Evolutionary conservation across 306 rosid species (phyloP).

Genomic region (Trichosanthes cucumerina): DNA sequence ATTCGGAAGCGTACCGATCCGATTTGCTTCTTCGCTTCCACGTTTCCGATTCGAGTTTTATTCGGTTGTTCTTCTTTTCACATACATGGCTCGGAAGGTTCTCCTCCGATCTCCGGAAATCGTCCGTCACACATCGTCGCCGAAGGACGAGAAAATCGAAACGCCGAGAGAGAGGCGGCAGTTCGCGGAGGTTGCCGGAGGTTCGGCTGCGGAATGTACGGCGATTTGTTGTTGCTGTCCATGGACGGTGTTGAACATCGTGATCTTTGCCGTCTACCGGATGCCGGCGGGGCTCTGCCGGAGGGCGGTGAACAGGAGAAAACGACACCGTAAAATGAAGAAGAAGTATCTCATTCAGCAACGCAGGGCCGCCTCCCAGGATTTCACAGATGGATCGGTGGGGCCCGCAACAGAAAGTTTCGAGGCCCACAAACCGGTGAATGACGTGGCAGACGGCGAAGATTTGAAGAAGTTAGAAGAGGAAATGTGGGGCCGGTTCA

Average conservation of each 20-base stretch:
- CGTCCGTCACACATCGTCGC: neutral
- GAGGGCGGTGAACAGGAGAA: constrained; percentile 28
- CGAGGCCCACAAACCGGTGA: neutral
- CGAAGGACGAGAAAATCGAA: neutral
- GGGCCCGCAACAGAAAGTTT: neutral
- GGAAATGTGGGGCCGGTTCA: constrained; percentile 71
- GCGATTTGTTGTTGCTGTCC: constrained; percentile 80
- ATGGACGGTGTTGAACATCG: constrained; percentile 37
- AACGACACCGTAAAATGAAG: constrained; percentile 14
- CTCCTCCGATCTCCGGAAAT: neutral
- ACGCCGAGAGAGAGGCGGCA: constrained; percentile 4
- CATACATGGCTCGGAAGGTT: neutral
- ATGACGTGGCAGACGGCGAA: neutral
- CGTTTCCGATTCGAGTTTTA: neutral
- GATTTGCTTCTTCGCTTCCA: neutral
- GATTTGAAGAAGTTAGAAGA: constrained; percentile 28
- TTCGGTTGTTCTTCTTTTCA: neutral
- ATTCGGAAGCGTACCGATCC: neutral
- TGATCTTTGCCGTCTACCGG: constrained; percentile 37
- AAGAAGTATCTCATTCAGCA: constrained; percentile 14
- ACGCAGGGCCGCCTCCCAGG: neutral
- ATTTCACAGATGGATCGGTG: neutral
- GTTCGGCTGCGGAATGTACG: constrained; percentile 56
- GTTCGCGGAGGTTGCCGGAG: constrained; percentile 55
- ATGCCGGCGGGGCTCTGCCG: constrained; percentile 41